phyloP scores from a whole-genome alignment of 192 early-diverging fungal species.

The Podila epigama region DNA sequence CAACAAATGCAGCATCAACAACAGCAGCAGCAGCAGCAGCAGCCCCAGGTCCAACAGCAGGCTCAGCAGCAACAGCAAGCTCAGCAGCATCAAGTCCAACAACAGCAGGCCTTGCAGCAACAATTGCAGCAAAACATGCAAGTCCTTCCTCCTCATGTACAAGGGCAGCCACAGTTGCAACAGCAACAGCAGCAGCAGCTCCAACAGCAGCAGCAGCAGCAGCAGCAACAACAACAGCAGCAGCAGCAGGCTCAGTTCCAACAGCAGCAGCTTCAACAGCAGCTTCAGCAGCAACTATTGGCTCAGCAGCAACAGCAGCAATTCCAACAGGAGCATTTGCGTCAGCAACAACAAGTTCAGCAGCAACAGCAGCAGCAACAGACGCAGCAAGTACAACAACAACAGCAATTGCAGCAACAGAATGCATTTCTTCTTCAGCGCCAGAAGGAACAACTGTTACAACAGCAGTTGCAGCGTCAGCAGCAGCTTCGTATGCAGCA shows the following conservation, averaged over 20 bases:
- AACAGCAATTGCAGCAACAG: slow-evolving; percentile 2
- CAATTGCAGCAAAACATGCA: slow-evolving; percentile 8
- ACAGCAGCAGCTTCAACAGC: slow-evolving; percentile 12
- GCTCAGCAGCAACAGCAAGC: slow-evolving; percentile 15
- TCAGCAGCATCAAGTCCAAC: slow-evolving; percentile 1
- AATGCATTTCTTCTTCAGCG: not conserved
- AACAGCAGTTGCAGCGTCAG: slow-evolving; percentile 5
- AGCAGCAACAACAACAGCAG: not conserved
- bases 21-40: slow-evolving; percentile 6
- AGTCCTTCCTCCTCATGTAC: not conserved
- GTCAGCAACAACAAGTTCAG: slow-evolving; percentile 15
- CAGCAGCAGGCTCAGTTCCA: slow-evolving; percentile 8
- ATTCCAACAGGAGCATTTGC: slow-evolving; percentile 15
- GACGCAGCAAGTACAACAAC: not conserved
- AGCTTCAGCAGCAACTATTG: slow-evolving; percentile 18
- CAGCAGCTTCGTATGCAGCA: slow-evolving; percentile 16
- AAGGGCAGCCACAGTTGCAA: slow-evolving; percentile 11
- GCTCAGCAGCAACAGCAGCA: slow-evolving; percentile 9
- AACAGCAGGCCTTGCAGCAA: slow-evolving; percentile 3
- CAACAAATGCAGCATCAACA: not conserved
- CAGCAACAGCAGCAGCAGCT: slow-evolving; percentile 12
- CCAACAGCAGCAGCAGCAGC: not conserved
- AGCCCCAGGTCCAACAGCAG: slow-evolving; percentile 4
- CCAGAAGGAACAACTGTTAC: slow-evolving; percentile 17
- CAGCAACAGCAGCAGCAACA: slow-evolving; percentile 12